Evolutionary conservation across 2,329 filamentous ascomycete genomes (phyloP).

Genomic region (Neospermospora avenae): DNA sequence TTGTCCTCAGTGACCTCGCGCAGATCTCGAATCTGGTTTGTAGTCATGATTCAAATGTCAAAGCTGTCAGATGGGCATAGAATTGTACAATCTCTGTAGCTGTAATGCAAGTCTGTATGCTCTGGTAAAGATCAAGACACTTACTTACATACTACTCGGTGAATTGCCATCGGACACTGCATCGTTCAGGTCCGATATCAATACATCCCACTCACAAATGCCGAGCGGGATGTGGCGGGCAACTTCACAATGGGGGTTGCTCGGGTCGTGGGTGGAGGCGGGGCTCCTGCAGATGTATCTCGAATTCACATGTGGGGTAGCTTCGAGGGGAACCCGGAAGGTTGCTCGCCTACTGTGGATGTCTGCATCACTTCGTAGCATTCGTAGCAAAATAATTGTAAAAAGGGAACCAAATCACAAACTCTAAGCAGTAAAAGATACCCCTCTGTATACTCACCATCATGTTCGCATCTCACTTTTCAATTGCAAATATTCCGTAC

Average conservation of each 20-base stretch:
- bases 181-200: neutral
- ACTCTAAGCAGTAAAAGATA: neutral
- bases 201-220: neutral
- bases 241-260: too few species aligned
- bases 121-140: neutral
- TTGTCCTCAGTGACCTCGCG: conserved; percentile 19
- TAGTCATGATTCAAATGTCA: conserved; percentile 1
- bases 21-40: conserved; percentile 16
- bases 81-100: neutral
- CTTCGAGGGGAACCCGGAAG: neutral
- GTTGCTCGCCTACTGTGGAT: neutral
- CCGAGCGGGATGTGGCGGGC: neutral
- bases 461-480: conserved; percentile 42
- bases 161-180: neutral
- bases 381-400: neutral
- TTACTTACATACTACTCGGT: neutral
- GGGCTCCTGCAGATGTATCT: neutral
- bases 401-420: neutral
- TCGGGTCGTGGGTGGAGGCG: neutral
- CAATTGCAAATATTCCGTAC: conserved; percentile 51
- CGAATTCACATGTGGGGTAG: neutral
- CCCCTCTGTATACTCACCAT: neutral
- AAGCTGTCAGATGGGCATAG: neutral
- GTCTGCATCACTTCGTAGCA: neutral
- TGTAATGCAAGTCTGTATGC: neutral